Conservation (phyloP, 2,329 filamentous ascomycete species). For the Aspergillus aculeatus region DNA sequence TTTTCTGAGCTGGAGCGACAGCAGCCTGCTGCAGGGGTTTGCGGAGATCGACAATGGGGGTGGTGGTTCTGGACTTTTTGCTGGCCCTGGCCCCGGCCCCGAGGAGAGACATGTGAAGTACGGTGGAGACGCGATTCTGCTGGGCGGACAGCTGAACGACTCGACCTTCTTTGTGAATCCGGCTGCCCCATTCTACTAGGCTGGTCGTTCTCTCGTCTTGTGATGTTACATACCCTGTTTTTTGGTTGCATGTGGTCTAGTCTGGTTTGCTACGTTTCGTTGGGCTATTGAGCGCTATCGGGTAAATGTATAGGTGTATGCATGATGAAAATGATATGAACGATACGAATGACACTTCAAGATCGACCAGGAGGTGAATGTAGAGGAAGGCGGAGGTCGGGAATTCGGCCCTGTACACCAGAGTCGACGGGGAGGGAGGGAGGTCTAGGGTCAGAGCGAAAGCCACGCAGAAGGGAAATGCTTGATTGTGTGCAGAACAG, state of each 20-base stretch:
- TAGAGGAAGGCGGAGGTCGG: background rate
- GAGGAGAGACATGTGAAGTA: slow-evolving; percentile 31
- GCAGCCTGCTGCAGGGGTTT: slow-evolving; percentile 32
- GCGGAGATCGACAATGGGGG: slow-evolving; percentile 25
- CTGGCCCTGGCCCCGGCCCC: slow-evolving; percentile 21
- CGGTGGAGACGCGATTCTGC: slow-evolving; percentile 18
- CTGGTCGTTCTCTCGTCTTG: background rate
- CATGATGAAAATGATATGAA: background rate
- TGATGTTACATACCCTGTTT: background rate
- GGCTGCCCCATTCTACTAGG: slow-evolving; percentile 25
- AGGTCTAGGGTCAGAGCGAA: background rate
- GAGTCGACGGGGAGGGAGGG: background rate
- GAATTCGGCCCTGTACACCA: background rate
- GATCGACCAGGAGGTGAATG: background rate
- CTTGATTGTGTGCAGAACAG: background rate
- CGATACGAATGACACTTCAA: no score
- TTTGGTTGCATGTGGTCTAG: background rate
- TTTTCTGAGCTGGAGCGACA: slow-evolving; percentile 41
- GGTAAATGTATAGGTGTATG: background rate
- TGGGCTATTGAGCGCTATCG: background rate
- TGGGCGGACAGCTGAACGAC: slow-evolving; percentile 25
- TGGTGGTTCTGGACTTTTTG: slow-evolving; percentile 21
- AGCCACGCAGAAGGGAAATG: background rate
- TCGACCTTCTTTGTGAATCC: slow-evolving; percentile 27
- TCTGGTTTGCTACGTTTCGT: background rate